Evolutionary conservation across 2,329 filamentous ascomycete genomes (phyloP), one percentile per base, ranked within the genome.

Genomic region (Sporothrix pallida): DNA sequence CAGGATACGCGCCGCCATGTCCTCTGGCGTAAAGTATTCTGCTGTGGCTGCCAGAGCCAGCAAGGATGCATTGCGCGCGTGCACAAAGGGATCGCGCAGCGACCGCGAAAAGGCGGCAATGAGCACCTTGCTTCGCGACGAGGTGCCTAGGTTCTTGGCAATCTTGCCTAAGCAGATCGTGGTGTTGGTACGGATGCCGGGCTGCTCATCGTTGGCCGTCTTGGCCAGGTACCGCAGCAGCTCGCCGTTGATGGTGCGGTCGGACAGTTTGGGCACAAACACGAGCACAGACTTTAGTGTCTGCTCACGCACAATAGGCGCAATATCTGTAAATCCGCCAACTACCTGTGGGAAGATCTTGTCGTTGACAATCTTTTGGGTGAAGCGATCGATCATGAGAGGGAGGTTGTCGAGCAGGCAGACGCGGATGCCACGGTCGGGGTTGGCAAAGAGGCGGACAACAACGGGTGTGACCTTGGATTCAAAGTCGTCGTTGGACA

Each of bases 91-190:
- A 81, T 99, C 96, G 69, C 95, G 88, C 3, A 98, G 86, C 0
- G 96, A 94, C 37, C 96, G 90, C 2, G 92, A 91, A 79, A 99
- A 99, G 0, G 96, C 96, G 8, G 96, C 96, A 71, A 95, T 92
- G 37, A 99, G 88, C 0, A 99, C 95, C 81, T 98, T 99, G 67
- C 92, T 88, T 75, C 96, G 88, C 3, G 93, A 93, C 76, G 93
- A 86, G 1, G 88, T 86, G 1, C 94, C 93, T 0, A 99, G 86
- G 78, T 97, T 92, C 78, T 94, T 95, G 15, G 96, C 95, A 78
- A 99, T 98, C 80, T 98, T 98, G 26, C 96, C 96, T 0, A 99
- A 84, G 80, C 95, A 98, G 73, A 99, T 99, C 1, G 96, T 99
- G 0, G 96, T 99, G 81, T 99, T 99, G 9, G 96, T 99, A 75